Percentiles rank a stretch among this genome's conserved stretches.
Conservation (phyloP, 2,329 filamentous ascomycete species). For the Penicillium fuscoglaucum region DNA sequence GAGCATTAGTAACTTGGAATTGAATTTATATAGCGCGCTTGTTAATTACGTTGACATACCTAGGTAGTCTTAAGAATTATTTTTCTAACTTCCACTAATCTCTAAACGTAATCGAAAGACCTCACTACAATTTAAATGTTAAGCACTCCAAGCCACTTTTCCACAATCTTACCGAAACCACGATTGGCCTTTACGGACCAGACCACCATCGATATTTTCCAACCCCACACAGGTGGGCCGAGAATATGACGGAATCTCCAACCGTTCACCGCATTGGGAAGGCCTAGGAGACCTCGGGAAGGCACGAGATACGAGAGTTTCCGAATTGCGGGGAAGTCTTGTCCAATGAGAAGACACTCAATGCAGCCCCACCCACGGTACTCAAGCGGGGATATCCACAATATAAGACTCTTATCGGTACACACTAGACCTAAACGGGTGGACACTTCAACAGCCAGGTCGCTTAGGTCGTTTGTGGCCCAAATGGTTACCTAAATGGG, state of each 20-base stretch:
- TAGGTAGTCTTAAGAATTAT: background rate
- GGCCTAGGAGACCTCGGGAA: background rate
- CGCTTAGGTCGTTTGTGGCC: background rate
- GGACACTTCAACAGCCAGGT: background rate
- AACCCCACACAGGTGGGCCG: background rate
- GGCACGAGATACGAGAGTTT: background rate
- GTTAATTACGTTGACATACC: too few relatives aligned
- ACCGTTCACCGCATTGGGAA: background rate
- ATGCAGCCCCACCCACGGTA: background rate
- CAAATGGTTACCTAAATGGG: background rate
- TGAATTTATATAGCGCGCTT: background rate
- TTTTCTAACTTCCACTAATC: background rate
- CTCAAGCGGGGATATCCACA: background rate
- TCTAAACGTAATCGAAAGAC: background rate
- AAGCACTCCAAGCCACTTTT: background rate
- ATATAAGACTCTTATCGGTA: background rate
- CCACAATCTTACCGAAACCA: background rate
- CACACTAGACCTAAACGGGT: background rate
- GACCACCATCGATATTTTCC: background rate
- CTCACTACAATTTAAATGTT: background rate
- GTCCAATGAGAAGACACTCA: background rate
- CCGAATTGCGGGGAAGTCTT: background rate
- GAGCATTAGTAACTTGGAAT: background rate
- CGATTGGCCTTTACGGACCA: background rate
- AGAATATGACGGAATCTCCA: background rate